phyloP scores from a whole-genome alignment of 495 filamentous ascomycete species.

The Astrothelium macrocarpum region DNA sequence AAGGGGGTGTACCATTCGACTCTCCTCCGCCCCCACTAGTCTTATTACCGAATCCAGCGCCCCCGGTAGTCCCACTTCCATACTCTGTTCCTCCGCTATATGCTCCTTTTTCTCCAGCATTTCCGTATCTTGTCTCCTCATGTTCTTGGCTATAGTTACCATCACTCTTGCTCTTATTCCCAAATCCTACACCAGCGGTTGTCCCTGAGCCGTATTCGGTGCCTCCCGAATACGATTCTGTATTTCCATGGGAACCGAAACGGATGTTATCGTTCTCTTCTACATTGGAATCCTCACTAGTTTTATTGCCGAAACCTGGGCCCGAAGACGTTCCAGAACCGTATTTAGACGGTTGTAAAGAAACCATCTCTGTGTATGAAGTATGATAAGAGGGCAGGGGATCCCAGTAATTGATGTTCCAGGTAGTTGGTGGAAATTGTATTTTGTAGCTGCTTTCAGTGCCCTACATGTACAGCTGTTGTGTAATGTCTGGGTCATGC shows the following conservation, averaged over 20 bases:
- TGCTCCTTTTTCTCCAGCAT: background rate
- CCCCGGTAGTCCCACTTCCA: constrained; percentile 14
- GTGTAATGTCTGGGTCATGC: background rate
- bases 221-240: background rate
- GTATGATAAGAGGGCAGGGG: background rate
- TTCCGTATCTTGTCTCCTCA: background rate
- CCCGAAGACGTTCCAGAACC: background rate
- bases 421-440: background rate
- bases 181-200: background rate
- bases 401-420: background rate
- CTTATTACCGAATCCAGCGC: constrained; percentile 11
- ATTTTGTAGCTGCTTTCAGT: background rate
- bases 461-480: too few relatives aligned
- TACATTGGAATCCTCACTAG: background rate
- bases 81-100: constrained; percentile 10
- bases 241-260: background rate
- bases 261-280: background rate
- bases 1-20: background rate
- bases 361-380: background rate
- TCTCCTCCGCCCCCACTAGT: background rate
- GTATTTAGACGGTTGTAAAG: background rate
- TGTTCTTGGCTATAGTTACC: background rate
- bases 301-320: background rate
- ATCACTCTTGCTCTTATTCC: background rate
- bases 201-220: background rate